Evolutionary conservation across 257 asterid species (phyloP), one percentile per base, ranked within the genome.

Genomic region (Galeopsis tetrahit): DNA sequence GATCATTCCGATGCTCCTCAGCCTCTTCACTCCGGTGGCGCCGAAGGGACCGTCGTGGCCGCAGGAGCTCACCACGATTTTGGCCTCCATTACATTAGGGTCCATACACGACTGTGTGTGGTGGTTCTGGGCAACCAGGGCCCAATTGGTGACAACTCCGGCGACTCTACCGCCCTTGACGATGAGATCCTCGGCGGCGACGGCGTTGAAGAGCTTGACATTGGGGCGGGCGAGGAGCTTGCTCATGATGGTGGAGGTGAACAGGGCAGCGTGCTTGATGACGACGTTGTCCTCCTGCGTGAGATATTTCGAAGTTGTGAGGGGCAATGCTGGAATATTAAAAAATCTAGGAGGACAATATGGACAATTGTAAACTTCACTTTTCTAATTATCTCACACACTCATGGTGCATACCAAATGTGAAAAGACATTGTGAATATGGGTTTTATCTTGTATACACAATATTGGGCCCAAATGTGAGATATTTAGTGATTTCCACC

Each of bases 11-110:
- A 90, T 92, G 85, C 93, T 90, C 85, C 44, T 90, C 6, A 92
- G 72, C 77, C 98, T 71, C 93, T 92, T 92, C 2, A 92, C 98
- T 0, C 97, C 98, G 10, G 98, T 92, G 69, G 98, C 98, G 4
- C 97, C 98, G 74, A 92, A 90, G 0, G 98, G 97, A 1, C 98
- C 98, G 34, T 92, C 97, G 78, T 90, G 97, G n/a, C 98, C 97
- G 46, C 98, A 92, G 1, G 98, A 92, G 55, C 98, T 92, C 6
- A 92, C 98, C 66, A 92, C 97, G 15, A 92, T 75, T 61, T 85
- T 88, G 7, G 97, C 88, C 85, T 92, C 98, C 95, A 92, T 92
- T 2, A 90, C 93, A 10, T 92, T 92, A 1, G 98, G 98, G 74
- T 92, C 98, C 98, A 92, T 92, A 21, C 98, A 92, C 13, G 98